These are phyloP conservation scores for Rhodotorula sp. DNA, from an alignment of 1,284 basidiomycete genomes.

Conservation along the genomic window DNA sequence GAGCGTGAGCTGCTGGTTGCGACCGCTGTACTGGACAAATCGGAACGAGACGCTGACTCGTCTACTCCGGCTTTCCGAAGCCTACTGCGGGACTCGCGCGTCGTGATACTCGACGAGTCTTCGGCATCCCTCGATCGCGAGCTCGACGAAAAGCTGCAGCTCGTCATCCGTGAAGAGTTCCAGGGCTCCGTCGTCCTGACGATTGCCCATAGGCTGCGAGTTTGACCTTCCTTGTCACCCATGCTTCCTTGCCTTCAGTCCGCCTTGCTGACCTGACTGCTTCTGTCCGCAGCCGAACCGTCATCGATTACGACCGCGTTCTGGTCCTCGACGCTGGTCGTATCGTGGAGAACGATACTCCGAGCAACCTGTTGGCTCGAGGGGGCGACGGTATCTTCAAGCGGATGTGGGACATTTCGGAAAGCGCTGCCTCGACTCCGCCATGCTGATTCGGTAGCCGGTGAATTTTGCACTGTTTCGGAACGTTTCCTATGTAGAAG, in stretches of 20 bases:
- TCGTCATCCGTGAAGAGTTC: slow-evolving; percentile 35
- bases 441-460: too few species aligned
- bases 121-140: slow-evolving; percentile 26
- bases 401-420: slow-evolving; percentile 64
- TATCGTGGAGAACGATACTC: slow-evolving; percentile 78
- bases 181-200: slow-evolving; percentile 25
- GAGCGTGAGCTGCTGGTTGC: slow-evolving; percentile 35
- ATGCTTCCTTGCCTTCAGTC: background rate
- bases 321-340: slow-evolving; percentile 76
- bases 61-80: background rate
- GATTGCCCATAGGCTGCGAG: slow-evolving; percentile 39
- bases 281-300: slow-evolving; percentile 19
- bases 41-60: background rate
- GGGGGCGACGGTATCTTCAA: slow-evolving; percentile 72
- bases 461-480: background rate
- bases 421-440: slow-evolving; percentile 45
- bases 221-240: too few species aligned
- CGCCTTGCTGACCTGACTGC: background rate
- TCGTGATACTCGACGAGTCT: slow-evolving; percentile 36
- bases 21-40: too few species aligned
- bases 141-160: slow-evolving; percentile 33
- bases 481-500: too few species aligned
- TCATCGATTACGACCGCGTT: slow-evolving; percentile 71
- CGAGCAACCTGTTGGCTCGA: slow-evolving; percentile 68
- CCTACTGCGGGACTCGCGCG: slow-evolving; percentile 42